phyloP scores from a whole-genome alignment of 2,329 filamentous ascomycete genomes.

The Dothiorella sarmentorum region DNA sequence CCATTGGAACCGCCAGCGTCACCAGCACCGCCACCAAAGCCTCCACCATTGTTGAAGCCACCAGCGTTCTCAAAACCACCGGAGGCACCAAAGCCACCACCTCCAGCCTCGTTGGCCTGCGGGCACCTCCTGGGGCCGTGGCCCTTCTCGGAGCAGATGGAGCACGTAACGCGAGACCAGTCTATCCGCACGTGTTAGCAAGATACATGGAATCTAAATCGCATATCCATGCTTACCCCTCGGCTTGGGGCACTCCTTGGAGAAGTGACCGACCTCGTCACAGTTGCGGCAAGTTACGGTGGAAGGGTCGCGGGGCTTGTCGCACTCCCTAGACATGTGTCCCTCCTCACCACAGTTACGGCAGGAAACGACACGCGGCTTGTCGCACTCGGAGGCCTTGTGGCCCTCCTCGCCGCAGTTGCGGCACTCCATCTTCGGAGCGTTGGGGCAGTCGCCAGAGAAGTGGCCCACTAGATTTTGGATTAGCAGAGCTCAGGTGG shows the following conservation, averaged over 20 bases:
- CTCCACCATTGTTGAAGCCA: constrained; percentile 15
- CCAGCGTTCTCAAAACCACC: neutral
- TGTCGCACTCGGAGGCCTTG: constrained; percentile 35
- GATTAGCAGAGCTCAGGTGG: neutral
- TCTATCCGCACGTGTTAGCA: constrained; percentile 28
- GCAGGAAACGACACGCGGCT: constrained; percentile 37
- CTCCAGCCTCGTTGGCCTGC: constrained; percentile 24
- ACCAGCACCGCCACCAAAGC: constrained; percentile 8
- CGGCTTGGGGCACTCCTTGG: constrained; percentile 56
- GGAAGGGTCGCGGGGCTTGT: constrained; percentile 35
- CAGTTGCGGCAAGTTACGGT: constrained; percentile 58
- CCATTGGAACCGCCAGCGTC: neutral
- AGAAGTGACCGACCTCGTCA: constrained; percentile 58
- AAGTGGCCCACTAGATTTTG: constrained; percentile 30
- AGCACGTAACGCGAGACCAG: constrained; percentile 46
- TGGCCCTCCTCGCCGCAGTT: constrained; percentile 38
- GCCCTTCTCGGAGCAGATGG: constrained; percentile 37
- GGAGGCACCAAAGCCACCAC: neutral
- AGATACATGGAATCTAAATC: neutral
- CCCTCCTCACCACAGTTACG: constrained; percentile 37
- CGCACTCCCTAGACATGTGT: constrained; percentile 37
- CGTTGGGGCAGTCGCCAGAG: constrained; percentile 31
- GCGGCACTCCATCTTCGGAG: constrained; percentile 30
- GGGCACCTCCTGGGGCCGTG: constrained; percentile 30
- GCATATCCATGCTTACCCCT: constrained; percentile 26